Base-by-base conservation (phyloP, 192 early-diverging fungal species). In the Backusella morwellensis region DNA sequence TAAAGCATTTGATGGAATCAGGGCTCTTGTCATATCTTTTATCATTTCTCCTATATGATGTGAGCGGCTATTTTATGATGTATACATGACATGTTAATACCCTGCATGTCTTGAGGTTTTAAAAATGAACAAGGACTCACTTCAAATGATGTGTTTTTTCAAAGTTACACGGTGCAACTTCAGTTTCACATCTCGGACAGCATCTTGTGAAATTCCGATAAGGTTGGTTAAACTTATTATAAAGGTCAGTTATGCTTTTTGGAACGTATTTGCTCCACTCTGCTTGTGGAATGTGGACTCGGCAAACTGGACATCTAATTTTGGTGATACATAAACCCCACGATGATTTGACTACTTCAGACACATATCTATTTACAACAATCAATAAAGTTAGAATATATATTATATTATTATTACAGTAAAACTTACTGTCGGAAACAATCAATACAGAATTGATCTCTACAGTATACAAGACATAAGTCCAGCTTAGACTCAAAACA, bases 401-500 rank as follows among this genome's bases (percentile, higher is more conserved):
- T 44, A 12, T 44, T 47, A 47, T 32, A 19, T 38, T 15, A 50
- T 1, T 6, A 50, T 6, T 44, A 17, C 42, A 44, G 6, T n/a
- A 50, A 1, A 17, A 11, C 74, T 42, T 75, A 68, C 74, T 66
- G 66, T n/a, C 42, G 74, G n/a, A 75, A 75, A 66, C 88, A 90
- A 26, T 87, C 87, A 34, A 80, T 70, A 63, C 88, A 90, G 71
- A 86, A 90, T 75, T 90, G 88, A 73, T 90, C 88, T 52, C 86
- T 75, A 70, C 88, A 90, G 42, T 77, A 77, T 11, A 87, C 88
- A 34, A 90, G 82, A 42, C 88, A 90, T 34, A 90, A 81, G 70
- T 90, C 88, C 34, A 90, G 66, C 1, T 74, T 82, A 4, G 87
- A 74, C 72, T 90, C 88, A 82, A 90, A 90, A 77, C 88, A 90